These are phyloP conservation scores for Apiotrichum laibachii DNA, from an alignment of 1,284 basidiomycete species.

Conservation along the genomic window DNA sequence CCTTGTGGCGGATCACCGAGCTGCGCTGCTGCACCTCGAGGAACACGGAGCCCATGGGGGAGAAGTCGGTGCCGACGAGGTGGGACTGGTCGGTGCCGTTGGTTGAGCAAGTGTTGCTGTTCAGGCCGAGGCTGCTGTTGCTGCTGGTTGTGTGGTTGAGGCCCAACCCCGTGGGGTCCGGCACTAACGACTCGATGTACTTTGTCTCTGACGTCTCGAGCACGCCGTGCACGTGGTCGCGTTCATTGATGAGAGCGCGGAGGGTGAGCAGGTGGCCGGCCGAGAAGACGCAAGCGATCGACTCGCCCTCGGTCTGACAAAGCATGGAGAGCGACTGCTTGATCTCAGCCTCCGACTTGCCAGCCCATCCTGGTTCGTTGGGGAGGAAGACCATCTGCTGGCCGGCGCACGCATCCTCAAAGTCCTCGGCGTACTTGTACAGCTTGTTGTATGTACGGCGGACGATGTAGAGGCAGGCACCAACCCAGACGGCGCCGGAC, in stretches of 20 bases:
- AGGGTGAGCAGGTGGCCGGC: conserved; percentile 66
- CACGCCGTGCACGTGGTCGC: conserved; percentile 68
- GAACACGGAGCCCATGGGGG: conserved; percentile 9
- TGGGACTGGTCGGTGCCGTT: neutral
- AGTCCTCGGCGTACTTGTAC: conserved; percentile 59
- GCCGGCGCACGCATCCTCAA: conserved; percentile 63
- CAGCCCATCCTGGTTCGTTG: conserved; percentile 65
- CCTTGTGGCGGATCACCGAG: conserved; percentile 49
- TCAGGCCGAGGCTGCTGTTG: neutral
- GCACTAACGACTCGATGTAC: conserved; percentile 67
- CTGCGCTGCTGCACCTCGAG: conserved; percentile 15
- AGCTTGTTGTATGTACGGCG: conserved; percentile 62
- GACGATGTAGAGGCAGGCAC: conserved; percentile 66
- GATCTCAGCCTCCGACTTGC: conserved; percentile 57
- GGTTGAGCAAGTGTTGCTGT: neutral
- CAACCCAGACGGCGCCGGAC: conserved; percentile 59
- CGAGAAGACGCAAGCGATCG: conserved; percentile 70
- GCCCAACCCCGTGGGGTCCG: neutral
- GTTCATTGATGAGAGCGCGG: conserved; percentile 65
- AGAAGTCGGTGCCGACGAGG: neutral
- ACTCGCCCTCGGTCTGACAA: conserved; percentile 45
- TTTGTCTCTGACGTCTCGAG: conserved; percentile 72
- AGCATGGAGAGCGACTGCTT: conserved; percentile 9
- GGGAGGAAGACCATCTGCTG: conserved; percentile 63
- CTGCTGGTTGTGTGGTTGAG: neutral